phyloP scores from a whole-genome alignment of 2,329 filamentous ascomycete genomes.

The Volutella citrinella region DNA sequence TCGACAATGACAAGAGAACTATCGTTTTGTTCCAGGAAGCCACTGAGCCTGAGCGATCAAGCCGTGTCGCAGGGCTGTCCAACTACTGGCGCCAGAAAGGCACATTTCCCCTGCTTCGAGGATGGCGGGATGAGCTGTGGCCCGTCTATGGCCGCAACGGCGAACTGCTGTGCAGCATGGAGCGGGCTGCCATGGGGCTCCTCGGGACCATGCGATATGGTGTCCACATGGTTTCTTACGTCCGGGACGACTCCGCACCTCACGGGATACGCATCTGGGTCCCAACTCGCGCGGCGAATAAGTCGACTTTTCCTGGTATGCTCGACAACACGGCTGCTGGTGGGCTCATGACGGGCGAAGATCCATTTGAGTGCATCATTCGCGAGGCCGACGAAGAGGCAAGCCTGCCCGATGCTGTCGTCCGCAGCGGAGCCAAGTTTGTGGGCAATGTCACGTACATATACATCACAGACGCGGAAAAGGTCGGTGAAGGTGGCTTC shows the following conservation, averaged over 20 bases:
- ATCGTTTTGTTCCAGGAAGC: slow-evolving; percentile 60
- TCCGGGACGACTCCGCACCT: slow-evolving; percentile 37
- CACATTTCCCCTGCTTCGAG: slow-evolving; percentile 70
- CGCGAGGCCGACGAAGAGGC: slow-evolving; percentile 91
- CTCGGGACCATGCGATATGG: slow-evolving; percentile 78
- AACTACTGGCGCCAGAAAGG: slow-evolving; percentile 66
- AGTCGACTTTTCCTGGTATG: slow-evolving; percentile 88
- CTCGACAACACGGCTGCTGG: slow-evolving; percentile 91
- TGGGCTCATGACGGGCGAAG: slow-evolving; percentile 75
- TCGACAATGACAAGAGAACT: slow-evolving; percentile 59
- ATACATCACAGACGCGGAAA: slow-evolving; percentile 70
- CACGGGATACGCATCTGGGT: slow-evolving; percentile 78
- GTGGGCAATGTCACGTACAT: slow-evolving; percentile 80
- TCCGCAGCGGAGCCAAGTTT: slow-evolving; percentile 56
- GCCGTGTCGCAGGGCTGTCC: slow-evolving; percentile 53
- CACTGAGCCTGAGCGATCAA: slow-evolving; percentile 62
- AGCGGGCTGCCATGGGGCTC: slow-evolving; percentile 70
- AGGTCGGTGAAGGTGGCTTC: slow-evolving; percentile 77
- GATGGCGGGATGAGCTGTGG: slow-evolving; percentile 81
- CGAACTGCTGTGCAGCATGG: slow-evolving; percentile 68
- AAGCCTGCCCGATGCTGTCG: slow-evolving; percentile 66
- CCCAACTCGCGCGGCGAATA: slow-evolving; percentile 69
- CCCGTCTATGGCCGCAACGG: slow-evolving; percentile 68
- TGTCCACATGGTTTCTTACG: slow-evolving; percentile 76
- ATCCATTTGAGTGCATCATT: slow-evolving; percentile 76